These are phyloP conservation scores for Setomelanomma holmii DNA, from an alignment of 2,329 filamentous ascomycete species.

Conservation along the genomic window DNA sequence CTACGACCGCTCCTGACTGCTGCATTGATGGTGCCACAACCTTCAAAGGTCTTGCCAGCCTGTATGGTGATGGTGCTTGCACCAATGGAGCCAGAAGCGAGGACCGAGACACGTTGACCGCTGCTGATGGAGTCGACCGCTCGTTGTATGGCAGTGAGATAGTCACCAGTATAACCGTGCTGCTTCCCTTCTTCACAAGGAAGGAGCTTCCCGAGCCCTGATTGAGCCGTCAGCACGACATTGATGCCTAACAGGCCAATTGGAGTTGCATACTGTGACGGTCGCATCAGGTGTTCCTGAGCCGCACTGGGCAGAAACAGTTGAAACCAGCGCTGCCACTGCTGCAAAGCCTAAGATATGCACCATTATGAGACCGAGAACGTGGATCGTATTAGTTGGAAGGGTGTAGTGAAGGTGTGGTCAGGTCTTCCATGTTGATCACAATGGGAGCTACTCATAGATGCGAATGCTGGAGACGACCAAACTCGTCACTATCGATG, in stretches of 20 bases:
- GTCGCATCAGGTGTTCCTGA: constrained; percentile 55
- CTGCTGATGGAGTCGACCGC: constrained; percentile 60
- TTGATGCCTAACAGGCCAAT: too few relatives aligned
- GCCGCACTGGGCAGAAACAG: constrained; percentile 56
- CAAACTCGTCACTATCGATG: too few relatives aligned
- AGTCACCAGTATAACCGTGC: constrained; percentile 62
- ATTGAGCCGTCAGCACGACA: background rate
- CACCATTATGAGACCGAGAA: constrained; percentile 42
- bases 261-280: constrained; percentile 49
- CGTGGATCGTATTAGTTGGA: too few relatives aligned
- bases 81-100: constrained; percentile 64
- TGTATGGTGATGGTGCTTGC: constrained; percentile 59
- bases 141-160: constrained; percentile 62
- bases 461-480: too few relatives aligned
- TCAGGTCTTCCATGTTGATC: too few relatives aligned
- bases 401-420: too few relatives aligned
- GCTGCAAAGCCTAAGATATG: constrained; percentile 48
- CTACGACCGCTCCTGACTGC: constrained; percentile 55
- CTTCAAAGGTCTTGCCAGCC: constrained; percentile 65
- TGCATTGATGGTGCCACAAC: constrained; percentile 64
- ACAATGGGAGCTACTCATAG: too few relatives aligned
- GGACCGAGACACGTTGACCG: constrained; percentile 62
- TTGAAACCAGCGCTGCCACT: constrained; percentile 52
- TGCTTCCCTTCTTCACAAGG: constrained; percentile 54
- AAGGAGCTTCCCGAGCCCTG: constrained; percentile 53